A percentile compares a stretch with the other conserved stretches of the same genome.
Evolutionary conservation across 805 yeast genomes (phyloP).

Genomic region (Kodamaea neixiangensis): DNA sequence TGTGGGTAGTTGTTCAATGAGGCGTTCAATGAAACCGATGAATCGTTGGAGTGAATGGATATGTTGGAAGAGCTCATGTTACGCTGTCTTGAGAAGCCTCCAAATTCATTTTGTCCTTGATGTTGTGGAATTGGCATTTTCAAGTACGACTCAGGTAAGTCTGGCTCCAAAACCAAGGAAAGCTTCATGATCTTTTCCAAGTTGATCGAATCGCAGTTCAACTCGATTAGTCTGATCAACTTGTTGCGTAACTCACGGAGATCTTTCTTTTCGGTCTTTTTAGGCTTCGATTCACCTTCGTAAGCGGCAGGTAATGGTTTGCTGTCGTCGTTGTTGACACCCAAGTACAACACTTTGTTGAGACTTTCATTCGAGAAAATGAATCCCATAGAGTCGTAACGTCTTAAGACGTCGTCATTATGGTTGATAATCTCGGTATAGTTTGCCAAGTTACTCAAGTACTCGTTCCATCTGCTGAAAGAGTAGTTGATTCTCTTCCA

Average conservation of each 20-base stretch:
- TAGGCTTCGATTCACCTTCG: constrained; percentile 10
- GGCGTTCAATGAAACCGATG: constrained; percentile 17
- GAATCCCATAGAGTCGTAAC: constrained; percentile 44
- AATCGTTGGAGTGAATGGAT: constrained; percentile 28
- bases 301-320: constrained; percentile 21
- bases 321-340: constrained; percentile 35
- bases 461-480: constrained; percentile 81
- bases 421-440: constrained; percentile 40
- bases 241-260: constrained; percentile 17
- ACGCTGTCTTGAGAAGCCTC: constrained; percentile 7
- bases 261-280: constrained; percentile 5
- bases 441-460: constrained; percentile 51
- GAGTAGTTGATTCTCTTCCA: constrained; percentile 71
- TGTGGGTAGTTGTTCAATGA: not conserved
- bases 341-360: constrained; percentile 44
- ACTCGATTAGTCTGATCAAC: constrained; percentile 47
- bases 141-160: constrained; percentile 43
- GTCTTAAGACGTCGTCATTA: constrained; percentile 40
- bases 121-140: constrained; percentile 11
- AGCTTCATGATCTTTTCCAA: constrained; percentile 59
- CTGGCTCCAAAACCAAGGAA: constrained; percentile 68
- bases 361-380: constrained; percentile 45
- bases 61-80: constrained; percentile 21
- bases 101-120: not conserved
- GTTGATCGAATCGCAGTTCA: constrained; percentile 45